phyloP scores from a whole-genome alignment of 306 rosid species.

The Urtica urens region DNA sequence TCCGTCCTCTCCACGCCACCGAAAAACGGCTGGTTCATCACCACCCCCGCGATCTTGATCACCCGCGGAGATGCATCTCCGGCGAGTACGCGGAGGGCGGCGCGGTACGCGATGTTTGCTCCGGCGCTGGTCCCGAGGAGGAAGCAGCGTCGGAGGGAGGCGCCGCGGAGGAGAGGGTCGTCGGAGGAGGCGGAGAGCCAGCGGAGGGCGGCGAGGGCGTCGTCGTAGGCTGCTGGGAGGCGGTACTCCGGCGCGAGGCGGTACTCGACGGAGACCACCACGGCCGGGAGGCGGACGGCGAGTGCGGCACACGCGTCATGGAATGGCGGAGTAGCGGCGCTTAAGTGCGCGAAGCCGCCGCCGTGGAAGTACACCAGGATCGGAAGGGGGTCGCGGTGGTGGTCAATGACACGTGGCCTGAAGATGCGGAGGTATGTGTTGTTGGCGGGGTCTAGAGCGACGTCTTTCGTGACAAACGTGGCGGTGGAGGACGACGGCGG shows the following conservation, averaged over 20 bases:
- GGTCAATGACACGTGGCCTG: slow-evolving; percentile 31
- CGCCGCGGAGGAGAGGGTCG: slow-evolving; percentile 21
- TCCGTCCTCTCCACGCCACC: slow-evolving; percentile 38
- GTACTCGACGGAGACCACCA: slow-evolving; percentile 51
- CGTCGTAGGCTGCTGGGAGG: slow-evolving; percentile 77
- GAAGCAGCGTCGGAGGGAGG: slow-evolving; percentile 18
- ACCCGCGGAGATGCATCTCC: slow-evolving; percentile 20
- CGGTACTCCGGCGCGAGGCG: slow-evolving; percentile 81
- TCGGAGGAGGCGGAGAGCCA: slow-evolving; percentile 30
- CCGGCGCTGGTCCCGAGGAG: slow-evolving; percentile 65
- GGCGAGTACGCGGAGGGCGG: slow-evolving; percentile 31
- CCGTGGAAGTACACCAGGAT: slow-evolving; percentile 59
- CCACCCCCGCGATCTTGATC: slow-evolving; percentile 38
- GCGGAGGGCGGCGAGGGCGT: slow-evolving; percentile 41
- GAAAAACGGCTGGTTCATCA: slow-evolving; percentile 37
- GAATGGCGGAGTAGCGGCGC: slow-evolving; percentile 34
- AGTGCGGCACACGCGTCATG: slow-evolving; percentile 32
- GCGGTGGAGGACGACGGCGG: slow-evolving; percentile 24
- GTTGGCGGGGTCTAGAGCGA: slow-evolving; percentile 34
- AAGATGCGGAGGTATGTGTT: slow-evolving; percentile 52
- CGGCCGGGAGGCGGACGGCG: slow-evolving; percentile 18
- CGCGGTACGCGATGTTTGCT: slow-evolving; percentile 44
- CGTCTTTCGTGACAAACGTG: slow-evolving; percentile 20
- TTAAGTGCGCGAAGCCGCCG: slow-evolving; percentile 68
- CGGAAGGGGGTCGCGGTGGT: slow-evolving; percentile 27